Conservation (phyloP, 2,329 filamentous ascomycete species). For the Fusarium pseudograminearum region DNA sequence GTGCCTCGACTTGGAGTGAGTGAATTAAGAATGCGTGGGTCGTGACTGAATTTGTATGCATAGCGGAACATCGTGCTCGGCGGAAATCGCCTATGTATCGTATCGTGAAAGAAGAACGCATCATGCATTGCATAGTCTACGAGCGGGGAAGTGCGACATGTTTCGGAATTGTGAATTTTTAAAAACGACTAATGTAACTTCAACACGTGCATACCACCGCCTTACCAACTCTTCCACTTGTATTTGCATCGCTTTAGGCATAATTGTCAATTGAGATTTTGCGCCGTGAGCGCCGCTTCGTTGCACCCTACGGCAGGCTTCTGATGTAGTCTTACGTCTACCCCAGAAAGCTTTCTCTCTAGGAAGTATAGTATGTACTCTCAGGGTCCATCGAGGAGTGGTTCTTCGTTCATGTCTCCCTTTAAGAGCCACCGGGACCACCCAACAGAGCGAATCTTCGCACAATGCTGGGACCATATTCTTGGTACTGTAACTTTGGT, state of each 20-base stretch:
- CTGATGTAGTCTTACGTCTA: slow-evolving; percentile 6
- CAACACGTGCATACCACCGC: slow-evolving; percentile 32
- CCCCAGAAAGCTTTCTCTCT: slow-evolving; percentile 5
- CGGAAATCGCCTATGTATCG: background rate
- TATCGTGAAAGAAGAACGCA: slow-evolving; percentile 1
- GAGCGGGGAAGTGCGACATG: slow-evolving; percentile 17
- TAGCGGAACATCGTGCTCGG: background rate
- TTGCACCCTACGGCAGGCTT: slow-evolving; percentile 24
- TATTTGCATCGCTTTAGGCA: slow-evolving; percentile 41
- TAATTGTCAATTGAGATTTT: slow-evolving; percentile 43
- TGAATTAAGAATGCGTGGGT: background rate
- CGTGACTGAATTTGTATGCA: background rate
- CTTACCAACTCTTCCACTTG: slow-evolving; percentile 30
- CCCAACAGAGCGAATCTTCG: slow-evolving; percentile 93
- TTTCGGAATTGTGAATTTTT: slow-evolving; percentile 32
- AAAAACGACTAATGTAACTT: slow-evolving; percentile 40
- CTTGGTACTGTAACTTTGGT: slow-evolving; percentile 76
- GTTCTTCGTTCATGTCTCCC: slow-evolving; percentile 33
- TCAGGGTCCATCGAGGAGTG: slow-evolving; percentile 19
- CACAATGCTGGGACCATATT: slow-evolving; percentile 95
- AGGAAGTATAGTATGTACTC: slow-evolving; percentile 11
- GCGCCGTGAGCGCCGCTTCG: slow-evolving; percentile 37
- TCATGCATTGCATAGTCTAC: slow-evolving; percentile 18
- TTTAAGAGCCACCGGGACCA: slow-evolving; percentile 84
- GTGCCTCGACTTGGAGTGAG: background rate